Evolutionary conservation across 208 protist species (phyloP).

Genomic region (Trypanosomatidae sp.): DNA sequence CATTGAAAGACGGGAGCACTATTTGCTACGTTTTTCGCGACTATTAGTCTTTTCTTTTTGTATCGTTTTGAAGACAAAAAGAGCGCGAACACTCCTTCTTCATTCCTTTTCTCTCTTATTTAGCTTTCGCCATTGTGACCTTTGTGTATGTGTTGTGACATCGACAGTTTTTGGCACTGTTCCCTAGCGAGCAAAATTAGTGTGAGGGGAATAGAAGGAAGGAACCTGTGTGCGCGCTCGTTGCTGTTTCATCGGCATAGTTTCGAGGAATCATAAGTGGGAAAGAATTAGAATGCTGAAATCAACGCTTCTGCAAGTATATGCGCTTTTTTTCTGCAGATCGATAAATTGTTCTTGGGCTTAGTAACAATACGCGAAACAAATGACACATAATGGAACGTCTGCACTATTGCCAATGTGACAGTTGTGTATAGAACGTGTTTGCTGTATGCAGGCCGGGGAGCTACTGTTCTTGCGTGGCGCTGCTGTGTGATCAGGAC

Average conservation of each 20-base stretch:
- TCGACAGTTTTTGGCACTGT: background rate
- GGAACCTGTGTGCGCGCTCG: background rate
- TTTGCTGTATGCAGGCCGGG: background rate
- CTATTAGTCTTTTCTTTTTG: background rate
- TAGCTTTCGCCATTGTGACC: constrained; percentile 6
- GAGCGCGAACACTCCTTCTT: background rate
- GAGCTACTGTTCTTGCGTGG: background rate
- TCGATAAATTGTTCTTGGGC: background rate
- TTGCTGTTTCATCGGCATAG: background rate
- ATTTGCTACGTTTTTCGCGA: background rate
- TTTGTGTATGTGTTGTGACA: background rate
- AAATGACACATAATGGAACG: background rate
- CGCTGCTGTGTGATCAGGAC: background rate
- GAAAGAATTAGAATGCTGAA: too few relatives aligned
- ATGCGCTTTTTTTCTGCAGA: background rate
- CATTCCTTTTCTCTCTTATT: constrained; percentile 20
- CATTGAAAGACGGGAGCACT: background rate
- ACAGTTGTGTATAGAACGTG: background rate
- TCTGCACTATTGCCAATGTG: background rate
- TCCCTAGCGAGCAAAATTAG: background rate
- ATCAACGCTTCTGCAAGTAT: background rate
- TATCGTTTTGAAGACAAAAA: background rate
- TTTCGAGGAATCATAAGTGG: background rate
- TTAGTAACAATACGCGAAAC: background rate
- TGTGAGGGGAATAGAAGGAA: background rate